Evolutionary conservation across 257 asterid genomes (phyloP).

Genomic region (Ajuga chamaepitys): DNA sequence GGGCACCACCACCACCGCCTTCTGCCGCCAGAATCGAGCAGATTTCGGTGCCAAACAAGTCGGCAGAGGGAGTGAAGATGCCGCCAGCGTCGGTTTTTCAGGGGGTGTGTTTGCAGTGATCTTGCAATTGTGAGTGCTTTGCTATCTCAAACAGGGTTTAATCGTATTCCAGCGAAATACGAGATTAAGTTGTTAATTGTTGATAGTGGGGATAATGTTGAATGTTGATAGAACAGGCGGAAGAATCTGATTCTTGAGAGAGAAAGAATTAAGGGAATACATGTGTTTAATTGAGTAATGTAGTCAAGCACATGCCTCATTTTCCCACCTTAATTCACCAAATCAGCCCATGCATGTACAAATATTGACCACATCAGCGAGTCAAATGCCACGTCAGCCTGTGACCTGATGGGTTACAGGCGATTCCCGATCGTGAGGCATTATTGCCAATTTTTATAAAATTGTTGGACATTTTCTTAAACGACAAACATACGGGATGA

Average conservation of each 20-base stretch:
- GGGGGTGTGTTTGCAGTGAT: constrained; percentile 91
- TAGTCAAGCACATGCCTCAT: too few relatives aligned
- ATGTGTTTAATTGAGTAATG: too few relatives aligned
- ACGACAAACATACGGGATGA: too few relatives aligned
- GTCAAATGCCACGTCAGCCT: too few relatives aligned
- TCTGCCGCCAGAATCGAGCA: constrained; percentile 1
- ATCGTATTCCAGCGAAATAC: constrained; percentile 67
- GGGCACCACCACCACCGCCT: constrained; percentile 28
- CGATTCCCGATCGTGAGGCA: too few relatives aligned
- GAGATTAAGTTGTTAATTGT: constrained; percentile 66
- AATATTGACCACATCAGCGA: too few relatives aligned
- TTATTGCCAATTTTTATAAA: too few relatives aligned
- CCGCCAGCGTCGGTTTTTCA: constrained; percentile 52
- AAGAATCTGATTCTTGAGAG: constrained; percentile 36
- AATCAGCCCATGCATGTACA: too few relatives aligned
- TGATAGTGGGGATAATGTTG: neutral
- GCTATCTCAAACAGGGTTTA: constrained; percentile 68
- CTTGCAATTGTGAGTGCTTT: constrained; percentile 64
- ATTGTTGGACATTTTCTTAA: too few relatives aligned
- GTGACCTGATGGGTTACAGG: too few relatives aligned
- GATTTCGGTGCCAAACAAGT: constrained; percentile 21
- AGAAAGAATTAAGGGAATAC: too few relatives aligned
- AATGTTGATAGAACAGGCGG: constrained; percentile 35
- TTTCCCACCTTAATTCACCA: too few relatives aligned
- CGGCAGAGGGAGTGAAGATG: constrained; percentile 9